phyloP scores from a whole-genome alignment of 2,329 filamentous ascomycete species.

The Claviceps cyperi region DNA sequence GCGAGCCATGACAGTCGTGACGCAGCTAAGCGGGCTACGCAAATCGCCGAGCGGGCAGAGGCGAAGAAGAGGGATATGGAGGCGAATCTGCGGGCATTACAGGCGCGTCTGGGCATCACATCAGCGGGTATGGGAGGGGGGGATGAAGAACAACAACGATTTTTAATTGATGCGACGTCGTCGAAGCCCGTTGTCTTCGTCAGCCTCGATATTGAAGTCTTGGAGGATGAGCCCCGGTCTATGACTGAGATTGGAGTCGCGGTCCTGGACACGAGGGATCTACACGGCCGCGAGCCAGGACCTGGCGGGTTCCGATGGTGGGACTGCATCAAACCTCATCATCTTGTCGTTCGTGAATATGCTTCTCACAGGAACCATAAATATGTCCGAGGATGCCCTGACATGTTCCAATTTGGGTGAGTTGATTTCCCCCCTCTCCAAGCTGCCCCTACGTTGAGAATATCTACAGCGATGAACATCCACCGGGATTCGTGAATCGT shows the following conservation, averaged over 20 bases:
- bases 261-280: slow-evolving; percentile 53
- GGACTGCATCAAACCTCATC: slow-evolving; percentile 48
- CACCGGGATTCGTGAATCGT: neutral
- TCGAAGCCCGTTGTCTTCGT: slow-evolving; percentile 43
- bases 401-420: slow-evolving; percentile 62
- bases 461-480: neutral
- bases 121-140: neutral
- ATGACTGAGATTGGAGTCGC: slow-evolving; percentile 82
- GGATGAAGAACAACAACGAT: neutral
- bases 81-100: slow-evolving; percentile 44
- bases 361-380: slow-evolving; percentile 48
- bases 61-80: slow-evolving; percentile 34
- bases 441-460: neutral
- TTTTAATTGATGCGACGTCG: neutral
- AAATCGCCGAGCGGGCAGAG: neutral
- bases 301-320: slow-evolving; percentile 51
- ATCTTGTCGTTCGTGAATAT: slow-evolving; percentile 65
- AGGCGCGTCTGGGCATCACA: slow-evolving; percentile 54
- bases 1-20: slow-evolving; percentile 21
- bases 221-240: slow-evolving; percentile 48
- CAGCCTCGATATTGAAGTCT: slow-evolving; percentile 70
- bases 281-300: slow-evolving; percentile 44
- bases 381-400: slow-evolving; percentile 60
- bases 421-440: slow-evolving; percentile 10
- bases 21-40: neutral